Evolutionary conservation across 176 grass and related monocot genomes (phyloP).

Genomic region (Chloris gayana): DNA sequence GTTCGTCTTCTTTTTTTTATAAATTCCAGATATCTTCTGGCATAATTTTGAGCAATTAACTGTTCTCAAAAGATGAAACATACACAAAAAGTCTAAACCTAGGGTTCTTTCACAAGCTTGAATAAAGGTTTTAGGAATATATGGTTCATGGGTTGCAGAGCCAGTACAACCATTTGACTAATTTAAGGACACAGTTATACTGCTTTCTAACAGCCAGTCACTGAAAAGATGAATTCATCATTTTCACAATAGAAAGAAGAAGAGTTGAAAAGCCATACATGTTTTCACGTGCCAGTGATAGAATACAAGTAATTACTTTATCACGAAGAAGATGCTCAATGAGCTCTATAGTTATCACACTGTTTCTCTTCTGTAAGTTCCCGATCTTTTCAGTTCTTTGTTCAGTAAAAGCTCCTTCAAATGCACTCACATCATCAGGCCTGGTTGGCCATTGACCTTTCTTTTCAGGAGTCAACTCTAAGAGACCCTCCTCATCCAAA

Average conservation of each 20-base stretch:
- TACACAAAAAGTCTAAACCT: neutral
- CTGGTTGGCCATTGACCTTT: slow-evolving; percentile 66
- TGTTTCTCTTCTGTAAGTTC: slow-evolving; percentile 79
- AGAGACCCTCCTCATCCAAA: slow-evolving; percentile 86
- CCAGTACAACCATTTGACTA: slow-evolving; percentile 10
- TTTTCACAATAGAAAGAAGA: slow-evolving; percentile 21
- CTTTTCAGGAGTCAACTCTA: slow-evolving; percentile 76
- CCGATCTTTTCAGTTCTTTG: slow-evolving; percentile 63
- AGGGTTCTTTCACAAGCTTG: slow-evolving; percentile 15
- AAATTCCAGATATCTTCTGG: slow-evolving; percentile 13
- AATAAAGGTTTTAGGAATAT: slow-evolving; percentile 17
- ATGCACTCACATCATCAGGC: slow-evolving; percentile 59
- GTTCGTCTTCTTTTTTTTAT: neutral
- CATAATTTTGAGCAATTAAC: neutral
- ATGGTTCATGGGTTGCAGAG: slow-evolving; percentile 18
- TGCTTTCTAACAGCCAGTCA: slow-evolving; percentile 11
- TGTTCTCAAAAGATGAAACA: neutral
- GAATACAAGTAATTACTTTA: slow-evolving; percentile 96
- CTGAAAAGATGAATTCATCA: neutral
- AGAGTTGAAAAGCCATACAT: slow-evolving; percentile 84
- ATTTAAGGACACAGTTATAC: slow-evolving; percentile 15
- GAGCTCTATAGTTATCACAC: slow-evolving; percentile 69
- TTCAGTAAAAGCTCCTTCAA: slow-evolving; percentile 66
- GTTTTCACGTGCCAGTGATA: slow-evolving; percentile 92
- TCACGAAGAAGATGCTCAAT: slow-evolving; percentile 79